Evolutionary conservation across 2,329 filamentous ascomycete genomes (phyloP).

Genomic region (Tolypocladium ophioglossoides): DNA sequence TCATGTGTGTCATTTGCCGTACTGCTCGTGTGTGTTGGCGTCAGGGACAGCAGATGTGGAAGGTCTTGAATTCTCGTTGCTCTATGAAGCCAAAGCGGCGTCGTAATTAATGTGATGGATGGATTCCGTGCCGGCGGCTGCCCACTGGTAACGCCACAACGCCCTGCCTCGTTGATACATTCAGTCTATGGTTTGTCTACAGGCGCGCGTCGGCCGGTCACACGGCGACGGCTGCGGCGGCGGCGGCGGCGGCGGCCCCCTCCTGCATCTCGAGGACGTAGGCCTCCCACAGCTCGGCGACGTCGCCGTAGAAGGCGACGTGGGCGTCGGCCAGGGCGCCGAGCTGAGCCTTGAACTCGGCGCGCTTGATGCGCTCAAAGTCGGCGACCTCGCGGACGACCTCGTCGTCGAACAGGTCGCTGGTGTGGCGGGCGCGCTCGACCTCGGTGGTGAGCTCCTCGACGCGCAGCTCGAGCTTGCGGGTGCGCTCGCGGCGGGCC

Average conservation of each 20-base stretch:
- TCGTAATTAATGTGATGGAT: background rate
- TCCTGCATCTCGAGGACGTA: constrained; percentile 85
- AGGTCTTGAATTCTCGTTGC: background rate
- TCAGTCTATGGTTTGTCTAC: background rate
- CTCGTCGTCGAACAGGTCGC: constrained; percentile 91
- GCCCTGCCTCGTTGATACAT: background rate
- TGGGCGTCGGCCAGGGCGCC: constrained; percentile 77
- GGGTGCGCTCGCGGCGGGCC: constrained; percentile 71
- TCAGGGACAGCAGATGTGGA: background rate
- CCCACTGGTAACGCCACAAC: background rate
- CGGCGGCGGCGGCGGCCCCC: constrained; percentile 34
- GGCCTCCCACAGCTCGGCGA: constrained; percentile 75
- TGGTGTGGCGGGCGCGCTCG: constrained; percentile 74
- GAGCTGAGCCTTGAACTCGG: constrained; percentile 83
- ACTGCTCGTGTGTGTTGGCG: background rate
- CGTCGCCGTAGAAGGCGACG: constrained; percentile 73
- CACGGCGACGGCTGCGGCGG: constrained; percentile 9
- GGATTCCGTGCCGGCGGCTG: background rate
- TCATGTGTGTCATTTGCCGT: background rate
- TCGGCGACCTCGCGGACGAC: constrained; percentile 86
- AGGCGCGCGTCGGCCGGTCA: background rate
- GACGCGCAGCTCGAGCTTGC: constrained; percentile 86
- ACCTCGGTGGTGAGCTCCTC: constrained; percentile 85
- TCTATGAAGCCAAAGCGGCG: background rate
- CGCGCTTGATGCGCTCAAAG: constrained; percentile 92